Evolutionary conservation across 306 rosid genomes (phyloP).

Genomic region (Psophocarpus tetragonolobus): DNA sequence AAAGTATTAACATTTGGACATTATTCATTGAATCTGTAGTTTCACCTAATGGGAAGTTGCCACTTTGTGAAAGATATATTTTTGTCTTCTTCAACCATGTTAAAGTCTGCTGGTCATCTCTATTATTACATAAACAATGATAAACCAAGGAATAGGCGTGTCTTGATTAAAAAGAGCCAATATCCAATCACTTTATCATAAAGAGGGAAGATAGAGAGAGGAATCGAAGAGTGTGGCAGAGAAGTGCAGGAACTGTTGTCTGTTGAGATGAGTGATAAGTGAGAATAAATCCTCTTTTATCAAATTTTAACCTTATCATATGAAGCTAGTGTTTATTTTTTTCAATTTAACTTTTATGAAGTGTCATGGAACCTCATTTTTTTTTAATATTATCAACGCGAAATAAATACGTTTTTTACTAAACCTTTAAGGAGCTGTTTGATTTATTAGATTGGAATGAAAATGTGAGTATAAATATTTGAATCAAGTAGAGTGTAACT

Average conservation of each 20-base stretch:
- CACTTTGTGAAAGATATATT: constrained; percentile 6
- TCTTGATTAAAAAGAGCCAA: background rate
- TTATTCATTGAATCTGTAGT: constrained; percentile 20
- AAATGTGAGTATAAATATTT: no score
- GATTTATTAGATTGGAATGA: no score
- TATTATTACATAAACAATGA: constrained; percentile 24
- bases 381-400: background rate
- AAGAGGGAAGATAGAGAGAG: background rate
- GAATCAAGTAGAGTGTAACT: no score
- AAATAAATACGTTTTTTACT: background rate
- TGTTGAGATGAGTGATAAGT: background rate
- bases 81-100: constrained; percentile 3
- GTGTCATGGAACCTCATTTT: background rate
- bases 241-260: background rate
- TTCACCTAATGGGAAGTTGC: constrained; percentile 11
- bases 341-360: background rate
- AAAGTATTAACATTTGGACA: background rate
- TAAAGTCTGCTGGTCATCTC: constrained; percentile 21
- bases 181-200: background rate
- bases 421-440: no score
- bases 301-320: background rate
- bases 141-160: constrained; percentile 7
- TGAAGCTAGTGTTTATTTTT: background rate
- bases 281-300: background rate
- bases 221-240: background rate